Conservation (phyloP, 208 protist genomes). For the Trypanosoma boissoni region DNA sequence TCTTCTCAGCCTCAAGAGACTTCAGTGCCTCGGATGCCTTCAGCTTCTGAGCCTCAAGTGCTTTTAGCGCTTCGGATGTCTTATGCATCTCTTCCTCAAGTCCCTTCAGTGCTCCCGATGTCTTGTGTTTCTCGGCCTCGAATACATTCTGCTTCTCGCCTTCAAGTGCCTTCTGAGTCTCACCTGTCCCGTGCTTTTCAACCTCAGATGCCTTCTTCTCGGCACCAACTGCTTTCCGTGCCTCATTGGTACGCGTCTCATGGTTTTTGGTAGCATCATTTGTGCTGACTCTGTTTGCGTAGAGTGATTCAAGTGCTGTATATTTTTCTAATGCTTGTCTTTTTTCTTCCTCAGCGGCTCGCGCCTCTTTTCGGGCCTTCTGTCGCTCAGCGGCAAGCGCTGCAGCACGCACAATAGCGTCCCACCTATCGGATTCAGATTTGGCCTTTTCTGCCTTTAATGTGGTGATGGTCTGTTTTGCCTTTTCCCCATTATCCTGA, state of each 20-base stretch:
- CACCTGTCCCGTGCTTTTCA: neutral
- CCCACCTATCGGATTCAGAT: neutral
- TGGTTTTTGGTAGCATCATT: neutral
- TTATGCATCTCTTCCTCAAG: slow-evolving; percentile 12
- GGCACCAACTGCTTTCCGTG: neutral
- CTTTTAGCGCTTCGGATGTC: neutral
- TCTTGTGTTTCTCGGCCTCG: slow-evolving; percentile 8
- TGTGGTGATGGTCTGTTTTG: neutral
- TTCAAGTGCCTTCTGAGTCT: neutral
- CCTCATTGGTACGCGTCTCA: neutral
- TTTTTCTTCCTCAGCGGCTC: neutral
- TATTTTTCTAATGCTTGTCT: neutral
- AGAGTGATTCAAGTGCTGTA: neutral
- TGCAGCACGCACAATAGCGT: neutral
- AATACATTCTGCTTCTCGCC: neutral
- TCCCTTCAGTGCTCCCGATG: neutral
- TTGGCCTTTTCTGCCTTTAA: slow-evolving; percentile 1
- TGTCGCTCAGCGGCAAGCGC: neutral
- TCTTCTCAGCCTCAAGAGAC: neutral
- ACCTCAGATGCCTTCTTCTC: slow-evolving; percentile 4
- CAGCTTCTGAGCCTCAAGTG: neutral
- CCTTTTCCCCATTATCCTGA: neutral
- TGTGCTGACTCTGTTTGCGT: neutral
- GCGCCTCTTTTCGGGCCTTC: neutral
- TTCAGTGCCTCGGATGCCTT: neutral